Conservation (phyloP, 148 eudicot genomes). For the Euryodendron excelsum region DNA sequence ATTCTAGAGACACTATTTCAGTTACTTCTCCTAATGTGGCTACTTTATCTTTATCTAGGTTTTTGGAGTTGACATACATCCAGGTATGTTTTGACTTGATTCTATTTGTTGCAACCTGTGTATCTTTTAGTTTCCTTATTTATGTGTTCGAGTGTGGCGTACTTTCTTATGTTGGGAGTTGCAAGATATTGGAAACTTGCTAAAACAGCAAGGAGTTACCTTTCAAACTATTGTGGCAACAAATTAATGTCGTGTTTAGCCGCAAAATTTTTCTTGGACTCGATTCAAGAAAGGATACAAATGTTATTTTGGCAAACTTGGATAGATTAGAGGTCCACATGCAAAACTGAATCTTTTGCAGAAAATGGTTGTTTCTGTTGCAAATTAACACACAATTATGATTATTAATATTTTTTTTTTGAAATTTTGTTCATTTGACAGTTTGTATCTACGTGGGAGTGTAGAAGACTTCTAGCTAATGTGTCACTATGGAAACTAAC, state of each 20-base stretch:
- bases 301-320: neutral
- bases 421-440: neutral
- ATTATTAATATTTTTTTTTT: too few species aligned
- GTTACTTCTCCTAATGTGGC: conserved; percentile 2
- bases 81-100: conserved; percentile 36
- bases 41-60: conserved; percentile 33
- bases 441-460: neutral
- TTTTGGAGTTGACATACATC: conserved; percentile 66
- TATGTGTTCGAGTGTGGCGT: neutral
- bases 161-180: neutral
- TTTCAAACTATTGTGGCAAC: neutral
- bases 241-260: neutral
- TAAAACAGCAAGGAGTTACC: neutral
- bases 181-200: neutral
- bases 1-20: neutral
- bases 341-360: neutral
- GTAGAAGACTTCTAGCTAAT: conserved; percentile 3
- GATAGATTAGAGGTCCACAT: too few species aligned
- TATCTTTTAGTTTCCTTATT: neutral
- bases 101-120: neutral
- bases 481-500: neutral
- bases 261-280: neutral
- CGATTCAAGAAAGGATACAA: neutral
- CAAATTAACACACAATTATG: neutral
- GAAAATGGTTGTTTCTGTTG: neutral